These are phyloP conservation scores for Euphorbia peplus DNA, from an alignment of 345 rosid genomes.

Conservation along the genomic window DNA sequence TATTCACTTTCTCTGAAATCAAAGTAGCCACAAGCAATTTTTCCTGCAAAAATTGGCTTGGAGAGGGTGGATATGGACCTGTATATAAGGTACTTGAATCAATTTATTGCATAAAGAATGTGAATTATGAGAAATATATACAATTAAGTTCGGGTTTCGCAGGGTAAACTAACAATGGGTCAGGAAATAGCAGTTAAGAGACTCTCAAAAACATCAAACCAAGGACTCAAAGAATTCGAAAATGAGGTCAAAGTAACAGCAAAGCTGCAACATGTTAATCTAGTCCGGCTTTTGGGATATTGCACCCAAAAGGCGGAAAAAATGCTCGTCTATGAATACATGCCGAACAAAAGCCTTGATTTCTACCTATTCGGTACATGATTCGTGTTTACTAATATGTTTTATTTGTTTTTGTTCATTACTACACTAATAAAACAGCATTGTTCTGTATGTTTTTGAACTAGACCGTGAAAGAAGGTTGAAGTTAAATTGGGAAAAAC, in stretches of 20 bases:
- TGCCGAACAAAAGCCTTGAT: constrained; percentile 39
- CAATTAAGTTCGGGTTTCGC: neutral
- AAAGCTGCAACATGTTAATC: constrained; percentile 44
- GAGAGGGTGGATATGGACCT: constrained; percentile 49
- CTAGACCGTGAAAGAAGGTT: constrained; percentile 26
- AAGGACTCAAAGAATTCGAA: constrained; percentile 38
- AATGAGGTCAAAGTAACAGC: constrained; percentile 41
- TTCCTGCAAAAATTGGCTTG: constrained; percentile 34
- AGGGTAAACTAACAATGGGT: constrained; percentile 32
- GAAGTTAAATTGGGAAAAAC: constrained; percentile 31
- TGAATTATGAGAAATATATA: too few species aligned
- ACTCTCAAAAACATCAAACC: constrained; percentile 35
- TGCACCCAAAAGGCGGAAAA: constrained; percentile 38
- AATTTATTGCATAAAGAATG: neutral
- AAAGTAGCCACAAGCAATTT: constrained; percentile 39
- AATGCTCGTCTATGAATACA: constrained; percentile 41
- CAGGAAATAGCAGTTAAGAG: constrained; percentile 48
- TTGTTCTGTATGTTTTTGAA: neutral
- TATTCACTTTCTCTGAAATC: constrained; percentile 26
- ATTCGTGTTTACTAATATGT: neutral
- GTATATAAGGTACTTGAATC: constrained; percentile 33
- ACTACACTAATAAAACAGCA: neutral
- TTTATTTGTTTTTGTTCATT: too few species aligned
- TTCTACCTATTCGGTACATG: constrained; percentile 30
- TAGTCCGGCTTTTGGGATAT: constrained; percentile 32